Base-by-base conservation (phyloP, 2,329 filamentous ascomycete species). In the Colletotrichum noveboracense region DNA sequence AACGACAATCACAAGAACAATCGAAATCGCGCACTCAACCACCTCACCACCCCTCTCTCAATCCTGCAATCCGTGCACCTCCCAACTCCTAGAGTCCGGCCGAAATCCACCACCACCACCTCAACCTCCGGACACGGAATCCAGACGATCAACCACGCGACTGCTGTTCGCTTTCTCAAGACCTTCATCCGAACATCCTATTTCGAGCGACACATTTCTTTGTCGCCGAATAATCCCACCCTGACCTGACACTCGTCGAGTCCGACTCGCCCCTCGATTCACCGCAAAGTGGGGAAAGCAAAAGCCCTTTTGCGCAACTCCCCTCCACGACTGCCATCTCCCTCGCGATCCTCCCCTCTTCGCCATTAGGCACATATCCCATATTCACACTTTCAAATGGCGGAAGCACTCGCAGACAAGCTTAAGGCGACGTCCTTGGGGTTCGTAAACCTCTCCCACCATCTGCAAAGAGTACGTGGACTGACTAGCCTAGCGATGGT, bases 401-500 rank as follows among this genome's bases (percentile, higher is more conserved):
- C 86, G 80, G 86, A 87, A 81, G 85, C 86, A 82, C 82, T 88
- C 79, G 84, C 83, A 83, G 85, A 88, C 75, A 84, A 86, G 83
- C 82, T 88, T 78, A 84, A 84, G 82, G 84, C 80, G 78, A 83
- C 85, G 77, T 83, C 84, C 80, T 80, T 88, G 75, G 86, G 85
- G 85, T 88, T 78, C 79, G 85, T 62, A 58, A 26, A 34, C 64
- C 36, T 18, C 10, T 36, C 26, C 43, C 43, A 13, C n/a, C n/a
- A 9, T 13, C 43, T 52, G 43, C 3, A 5, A 52, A 52, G 43
- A 64, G 32, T 26, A 38, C 26, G 18, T 80, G 77, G 74, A 82
- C 84, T 86, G 80, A 86, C 82, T 78, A 82, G 81, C 71, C 79
- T 80, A 89, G 87, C 83, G 88, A 91, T 81, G 86, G 85, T 80